Evolutionary conservation across 768 basidiomycete genomes (phyloP).

Genomic region (Suillus subluteus): DNA sequence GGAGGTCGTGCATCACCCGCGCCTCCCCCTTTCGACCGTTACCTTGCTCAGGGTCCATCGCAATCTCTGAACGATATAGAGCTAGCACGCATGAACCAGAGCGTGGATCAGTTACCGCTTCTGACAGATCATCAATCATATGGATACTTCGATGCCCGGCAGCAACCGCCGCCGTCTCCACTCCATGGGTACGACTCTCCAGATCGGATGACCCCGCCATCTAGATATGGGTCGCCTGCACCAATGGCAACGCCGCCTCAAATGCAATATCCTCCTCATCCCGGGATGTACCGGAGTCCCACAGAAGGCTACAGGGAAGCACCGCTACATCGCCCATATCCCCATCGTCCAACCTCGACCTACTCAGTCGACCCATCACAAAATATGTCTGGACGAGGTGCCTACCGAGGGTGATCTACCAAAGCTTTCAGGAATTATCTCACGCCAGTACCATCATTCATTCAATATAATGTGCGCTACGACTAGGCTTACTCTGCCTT

Average conservation of each 20-base stretch:
- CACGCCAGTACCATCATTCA: not conserved
- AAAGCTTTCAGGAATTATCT: conserved; percentile 9
- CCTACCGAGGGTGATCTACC: conserved; percentile 22
- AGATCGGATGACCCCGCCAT: conserved; percentile 20
- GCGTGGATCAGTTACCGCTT: conserved; percentile 61
- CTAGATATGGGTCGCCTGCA: conserved; percentile 35
- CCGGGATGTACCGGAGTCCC: conserved; percentile 28
- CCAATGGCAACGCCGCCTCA: conserved; percentile 46
- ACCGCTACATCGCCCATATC: conserved; percentile 61
- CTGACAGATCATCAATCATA: conserved; percentile 38
- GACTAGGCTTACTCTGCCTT: conserved; percentile 18
- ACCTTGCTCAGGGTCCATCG: conserved; percentile 54
- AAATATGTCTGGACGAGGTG: conserved; percentile 37
- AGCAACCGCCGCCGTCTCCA: conserved; percentile 25
- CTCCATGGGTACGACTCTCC: conserved; percentile 29
- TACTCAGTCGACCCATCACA: conserved; percentile 22
- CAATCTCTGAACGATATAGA: conserved; percentile 48
- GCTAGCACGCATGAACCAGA: conserved; percentile 56
- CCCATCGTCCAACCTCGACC: conserved; percentile 22
- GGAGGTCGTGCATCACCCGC: conserved; percentile 42
- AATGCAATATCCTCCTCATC: conserved; percentile 42
- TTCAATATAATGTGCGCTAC: conserved; percentile 13
- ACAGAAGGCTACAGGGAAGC: conserved; percentile 55
- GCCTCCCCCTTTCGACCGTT: conserved; percentile 57
- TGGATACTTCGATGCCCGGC: conserved; percentile 16